Conservation (phyloP, 371 early-diverging fungal genomes). For the Mortierella sp. region DNA sequence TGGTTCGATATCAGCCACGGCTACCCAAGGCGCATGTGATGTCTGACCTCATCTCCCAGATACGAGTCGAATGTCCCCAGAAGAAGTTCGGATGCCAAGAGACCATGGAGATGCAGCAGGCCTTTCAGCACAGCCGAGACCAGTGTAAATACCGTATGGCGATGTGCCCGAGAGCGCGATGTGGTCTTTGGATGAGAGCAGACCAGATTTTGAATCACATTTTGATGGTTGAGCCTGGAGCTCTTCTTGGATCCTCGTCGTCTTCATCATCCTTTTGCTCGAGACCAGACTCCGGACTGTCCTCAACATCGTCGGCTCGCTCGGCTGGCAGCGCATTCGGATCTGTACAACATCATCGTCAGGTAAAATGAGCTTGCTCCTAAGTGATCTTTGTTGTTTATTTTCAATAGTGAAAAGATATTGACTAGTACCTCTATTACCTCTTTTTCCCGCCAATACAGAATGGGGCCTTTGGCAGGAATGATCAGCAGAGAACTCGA, state of each 20-base stretch:
- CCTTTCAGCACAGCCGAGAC: constrained; percentile 37
- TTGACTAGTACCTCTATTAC: too few species aligned
- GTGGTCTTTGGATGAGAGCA: constrained; percentile 48
- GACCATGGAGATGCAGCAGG: constrained; percentile 43
- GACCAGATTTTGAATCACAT: constrained; percentile 49
- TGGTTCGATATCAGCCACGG: constrained; percentile 48
- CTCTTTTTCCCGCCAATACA: too few species aligned
- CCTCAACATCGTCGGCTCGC: constrained; percentile 8
- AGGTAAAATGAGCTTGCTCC: constrained; percentile 3
- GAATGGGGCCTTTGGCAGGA: too few species aligned
- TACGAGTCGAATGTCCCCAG: constrained; percentile 42
- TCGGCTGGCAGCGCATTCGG: constrained; percentile 2
- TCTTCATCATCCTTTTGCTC: constrained; percentile 7
- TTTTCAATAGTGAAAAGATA: too few species aligned
- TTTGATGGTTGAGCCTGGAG: constrained; percentile 35
- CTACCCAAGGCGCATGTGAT: constrained; percentile 53
- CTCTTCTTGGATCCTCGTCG: not conserved
- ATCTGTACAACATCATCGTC: not conserved
- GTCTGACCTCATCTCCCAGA: constrained; percentile 54
- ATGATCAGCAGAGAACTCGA: too few species aligned
- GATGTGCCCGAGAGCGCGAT: constrained; percentile 41
- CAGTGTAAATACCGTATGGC: constrained; percentile 33
- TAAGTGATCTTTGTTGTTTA: too few species aligned
- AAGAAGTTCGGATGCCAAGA: constrained; percentile 31
- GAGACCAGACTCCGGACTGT: constrained; percentile 4